phyloP scores from a whole-genome alignment of 208 protist genomes.

The Leishmania major region DNA sequence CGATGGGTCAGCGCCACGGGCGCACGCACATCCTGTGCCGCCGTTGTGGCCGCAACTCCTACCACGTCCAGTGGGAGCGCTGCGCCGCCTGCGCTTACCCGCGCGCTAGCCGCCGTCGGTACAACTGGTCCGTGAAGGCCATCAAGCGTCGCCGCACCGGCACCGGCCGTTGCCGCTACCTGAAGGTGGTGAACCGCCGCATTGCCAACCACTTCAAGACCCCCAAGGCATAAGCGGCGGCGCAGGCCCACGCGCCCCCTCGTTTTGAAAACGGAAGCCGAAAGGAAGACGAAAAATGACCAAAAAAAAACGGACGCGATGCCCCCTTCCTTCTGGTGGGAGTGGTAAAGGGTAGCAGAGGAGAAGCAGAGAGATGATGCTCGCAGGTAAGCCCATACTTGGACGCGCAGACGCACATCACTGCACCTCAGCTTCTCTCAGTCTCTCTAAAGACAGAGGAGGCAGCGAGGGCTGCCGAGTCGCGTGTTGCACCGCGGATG shows the following conservation, averaged over 20 bases:
- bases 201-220: slow-evolving; percentile 98
- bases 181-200: slow-evolving; percentile 96
- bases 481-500: not conserved
- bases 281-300: not conserved
- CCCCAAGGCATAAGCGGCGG: slow-evolving; percentile 68
- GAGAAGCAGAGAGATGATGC: too few relatives aligned
- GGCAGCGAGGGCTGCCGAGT: not conserved
- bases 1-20: slow-evolving; percentile 87
- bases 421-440: not conserved
- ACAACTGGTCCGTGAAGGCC: slow-evolving; percentile 98
- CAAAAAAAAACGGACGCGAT: not conserved
- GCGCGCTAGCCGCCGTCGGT: slow-evolving; percentile 94
- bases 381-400: not conserved
- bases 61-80: slow-evolving; percentile 98
- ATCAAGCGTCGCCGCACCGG: slow-evolving; percentile 98
- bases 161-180: slow-evolving; percentile 98
- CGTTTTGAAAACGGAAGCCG: not conserved
- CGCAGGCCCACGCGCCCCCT: not conserved
- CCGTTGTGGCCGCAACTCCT: slow-evolving; percentile 97
- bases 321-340: not conserved
- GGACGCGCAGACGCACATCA: not conserved
- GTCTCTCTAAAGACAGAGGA: not conserved
- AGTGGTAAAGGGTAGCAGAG: not conserved
- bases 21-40: slow-evolving; percentile 97
- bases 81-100: slow-evolving; percentile 99